Base-by-base conservation (phyloP, 805 yeast genomes). In the Wickerhamomyces chambardii region DNA sequence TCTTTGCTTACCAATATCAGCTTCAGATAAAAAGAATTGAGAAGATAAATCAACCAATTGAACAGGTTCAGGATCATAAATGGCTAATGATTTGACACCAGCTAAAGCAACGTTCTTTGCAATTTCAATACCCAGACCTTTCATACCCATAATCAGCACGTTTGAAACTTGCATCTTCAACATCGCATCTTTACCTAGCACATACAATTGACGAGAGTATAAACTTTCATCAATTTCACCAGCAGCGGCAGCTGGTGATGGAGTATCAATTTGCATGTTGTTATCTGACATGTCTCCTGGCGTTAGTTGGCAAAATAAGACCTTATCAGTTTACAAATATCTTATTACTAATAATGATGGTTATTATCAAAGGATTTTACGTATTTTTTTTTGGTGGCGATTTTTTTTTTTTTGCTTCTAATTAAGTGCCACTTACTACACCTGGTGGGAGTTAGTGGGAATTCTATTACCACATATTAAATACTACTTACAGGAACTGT, bases 101-200 rank as follows among this genome's bases (percentile, higher is more conserved):
- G 98, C 98, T 28, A 92, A 68, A 0, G 95, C 94, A 37, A 92
- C 86, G 59, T 92, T 92, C 63, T 92, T 92, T 17, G 98, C 97
- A 38, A 92, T 86, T 62, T 92, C 99, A 30, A 85, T 73, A 51
- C 99, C 99, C 32, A 92, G 66, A 32, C 99, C 99, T 54, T 77
- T 80, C 37, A 90, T 65, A 4, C 99, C 98, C 43, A 89, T 75
- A 32, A 92, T 70, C 33, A 92, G 72, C n/a, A 92, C 96, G 49
- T 84, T 86, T 18, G 97, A 87, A 45, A 75, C 70, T 51, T 89
- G 95, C 97, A 92, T 84, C 59, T 86, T 84, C 49, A 89, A 67
- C 99, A 92, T 92, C 35, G 99, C 99, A 46, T 92, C 99, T 51
- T 85, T 87, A 42, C 99, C 99, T 45, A 92, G 63, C 35, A 92